phyloP scores from a whole-genome alignment of 176 grass and related monocot species.

The Musa troglodytarum region DNA sequence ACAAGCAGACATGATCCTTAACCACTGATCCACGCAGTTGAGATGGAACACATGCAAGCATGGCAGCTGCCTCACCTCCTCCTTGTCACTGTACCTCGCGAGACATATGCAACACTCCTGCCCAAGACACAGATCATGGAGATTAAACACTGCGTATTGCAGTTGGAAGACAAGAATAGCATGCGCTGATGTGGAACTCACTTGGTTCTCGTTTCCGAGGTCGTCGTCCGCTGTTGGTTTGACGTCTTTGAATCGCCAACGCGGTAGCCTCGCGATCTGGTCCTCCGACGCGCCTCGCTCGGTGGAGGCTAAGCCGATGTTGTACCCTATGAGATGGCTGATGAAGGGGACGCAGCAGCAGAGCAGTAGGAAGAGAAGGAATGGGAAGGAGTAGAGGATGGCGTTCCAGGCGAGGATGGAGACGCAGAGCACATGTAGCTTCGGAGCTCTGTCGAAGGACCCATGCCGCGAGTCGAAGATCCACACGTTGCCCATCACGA shows the following conservation, averaged over 20 bases:
- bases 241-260: constrained; percentile 62
- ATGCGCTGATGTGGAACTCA: constrained; percentile 16
- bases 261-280: constrained; percentile 61
- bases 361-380: constrained; percentile 93
- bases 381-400: constrained; percentile 81
- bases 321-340: constrained; percentile 65
- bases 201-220: constrained; percentile 32
- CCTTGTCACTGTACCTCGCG: too few species aligned
- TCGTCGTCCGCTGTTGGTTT: constrained; percentile 17
- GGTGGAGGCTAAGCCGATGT: constrained; percentile 77
- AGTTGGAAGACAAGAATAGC: background rate
- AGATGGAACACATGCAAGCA: too few species aligned
- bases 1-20: too few species aligned
- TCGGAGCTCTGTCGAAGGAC: constrained; percentile 63
- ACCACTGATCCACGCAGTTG: too few species aligned
- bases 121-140: background rate
- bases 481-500: constrained; percentile 99
- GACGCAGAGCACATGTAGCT: constrained; percentile 69
- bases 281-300: constrained; percentile 79
- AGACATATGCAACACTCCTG: too few species aligned
- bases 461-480: constrained; percentile 77
- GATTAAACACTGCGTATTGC: too few species aligned
- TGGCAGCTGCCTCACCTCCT: too few species aligned
- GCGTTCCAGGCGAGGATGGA: constrained; percentile 79
- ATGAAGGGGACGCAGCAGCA: constrained; percentile 85